Percentiles rank a stretch among this genome's conserved stretches.
phyloP scores from a whole-genome alignment of 2,329 filamentous ascomycete genomes.

The Metarhizium sp. region DNA sequence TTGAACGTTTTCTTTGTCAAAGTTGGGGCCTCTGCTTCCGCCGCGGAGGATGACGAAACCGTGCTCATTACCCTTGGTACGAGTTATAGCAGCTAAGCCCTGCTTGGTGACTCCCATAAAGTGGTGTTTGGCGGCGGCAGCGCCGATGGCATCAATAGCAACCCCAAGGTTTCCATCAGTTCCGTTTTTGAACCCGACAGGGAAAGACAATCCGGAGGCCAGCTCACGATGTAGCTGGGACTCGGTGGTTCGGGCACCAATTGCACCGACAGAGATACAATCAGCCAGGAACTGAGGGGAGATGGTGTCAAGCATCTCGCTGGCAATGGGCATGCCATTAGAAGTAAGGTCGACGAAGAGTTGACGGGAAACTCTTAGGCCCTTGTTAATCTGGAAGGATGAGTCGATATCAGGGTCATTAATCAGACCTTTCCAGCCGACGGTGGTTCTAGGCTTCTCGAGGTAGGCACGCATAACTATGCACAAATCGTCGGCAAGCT shows the following conservation, averaged over 20 bases:
- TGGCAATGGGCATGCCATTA: slow-evolving; percentile 87
- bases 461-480: slow-evolving; percentile 98
- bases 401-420: slow-evolving; percentile 98
- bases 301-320: slow-evolving; percentile 98
- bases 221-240: slow-evolving; percentile 94
- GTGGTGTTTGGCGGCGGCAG: slow-evolving; percentile 78
- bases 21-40: slow-evolving; percentile 89
- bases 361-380: slow-evolving; percentile 81
- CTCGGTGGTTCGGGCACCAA: slow-evolving; percentile 93
- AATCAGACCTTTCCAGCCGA: slow-evolving; percentile 98
- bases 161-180: slow-evolving; percentile 88
- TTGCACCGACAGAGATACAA: slow-evolving; percentile 88
- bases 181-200: slow-evolving; percentile 98
- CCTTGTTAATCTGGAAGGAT: slow-evolving; percentile 98
- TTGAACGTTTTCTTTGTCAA: slow-evolving; percentile 75
- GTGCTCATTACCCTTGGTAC: slow-evolving; percentile 89
- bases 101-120: slow-evolving; percentile 99
- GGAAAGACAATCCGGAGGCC: slow-evolving; percentile 90
- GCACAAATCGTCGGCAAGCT: slow-evolving; percentile 73
- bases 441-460: slow-evolving; percentile 95
- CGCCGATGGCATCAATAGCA: slow-evolving; percentile 91
- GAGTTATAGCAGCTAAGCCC: slow-evolving; percentile 87
- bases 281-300: slow-evolving; percentile 96
- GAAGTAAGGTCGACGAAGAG: slow-evolving; percentile 86
- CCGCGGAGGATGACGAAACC: slow-evolving; percentile 95